Evolutionary conservation across 163 green algal species (phyloP), one percentile per base, ranked within the genome.

Genomic region (Chlamydomonas reinhardtii): DNA sequence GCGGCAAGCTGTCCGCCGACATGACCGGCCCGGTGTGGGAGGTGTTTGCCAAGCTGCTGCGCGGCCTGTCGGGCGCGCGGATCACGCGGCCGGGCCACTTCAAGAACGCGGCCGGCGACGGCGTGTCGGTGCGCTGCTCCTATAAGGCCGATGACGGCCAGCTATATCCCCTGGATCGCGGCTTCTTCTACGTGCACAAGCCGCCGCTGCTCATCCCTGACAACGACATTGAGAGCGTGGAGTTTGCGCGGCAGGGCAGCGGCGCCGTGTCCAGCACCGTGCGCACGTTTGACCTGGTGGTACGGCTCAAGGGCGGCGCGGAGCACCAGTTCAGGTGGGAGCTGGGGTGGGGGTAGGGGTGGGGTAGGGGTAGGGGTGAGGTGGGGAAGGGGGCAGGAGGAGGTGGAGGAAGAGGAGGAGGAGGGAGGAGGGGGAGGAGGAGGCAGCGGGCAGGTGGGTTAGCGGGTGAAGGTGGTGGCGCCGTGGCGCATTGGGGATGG

Each of bases 151-250:
- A 99, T 86, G 96, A 98, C 79, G 97, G 97, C 25, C 96, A 77
- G 87, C 90, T 99, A 62, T 99, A 98, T 92, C 97, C 97, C 16
- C 93, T 99, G 76, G 97, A 99, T 89, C 92, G 94, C 39, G 94
- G 94, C 48, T 99, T 99, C 96, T 99, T 99, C 94, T 99, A 98
- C 90, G 90, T 99, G 4, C 96, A 98, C 73, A 99, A 99, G 90
- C 97, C 97, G 52, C 96, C 97, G 31, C 94, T 97, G 76, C 94
- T 98, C 62, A 94, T 99, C 31, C 90, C 93, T 25, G 94, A 97
- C 84, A 96, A 98, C 29, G 81, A 87, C 71, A 80, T 87, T 29
- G 81, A 87, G 62, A 93, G 82, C 64, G 93, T 99, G 31, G 97
- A 98, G 95, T 99, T 99, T 83, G 89, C 97, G 83, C 91, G 96